phyloP scores from a whole-genome alignment of 345 rosid species.

The Adansonia digitata region DNA sequence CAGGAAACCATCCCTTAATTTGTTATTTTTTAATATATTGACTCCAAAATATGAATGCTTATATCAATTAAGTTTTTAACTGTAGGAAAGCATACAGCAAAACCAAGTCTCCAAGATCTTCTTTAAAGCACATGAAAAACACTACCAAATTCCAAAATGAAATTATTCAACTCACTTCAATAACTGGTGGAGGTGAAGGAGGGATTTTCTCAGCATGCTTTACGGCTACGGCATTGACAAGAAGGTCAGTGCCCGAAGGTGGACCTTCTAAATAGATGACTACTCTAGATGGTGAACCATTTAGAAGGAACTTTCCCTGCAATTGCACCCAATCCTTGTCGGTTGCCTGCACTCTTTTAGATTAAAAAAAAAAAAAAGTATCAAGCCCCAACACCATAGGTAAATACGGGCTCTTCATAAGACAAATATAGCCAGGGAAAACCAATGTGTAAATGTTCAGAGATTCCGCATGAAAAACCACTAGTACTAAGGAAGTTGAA shows the following conservation, averaged over 20 bases:
- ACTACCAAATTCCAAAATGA: neutral
- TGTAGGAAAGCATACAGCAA: neutral
- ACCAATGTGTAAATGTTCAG: neutral
- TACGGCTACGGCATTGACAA: conserved; percentile 58
- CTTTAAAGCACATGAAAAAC: neutral
- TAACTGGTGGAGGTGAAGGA: conserved; percentile 57
- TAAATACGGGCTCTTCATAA: neutral
- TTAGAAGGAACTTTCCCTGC: conserved; percentile 83
- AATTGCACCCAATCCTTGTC: conserved; percentile 71
- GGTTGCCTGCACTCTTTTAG: conserved; percentile 63
- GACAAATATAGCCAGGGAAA: neutral
- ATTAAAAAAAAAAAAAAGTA: neutral
- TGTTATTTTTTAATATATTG: neutral
- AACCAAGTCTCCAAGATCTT: neutral
- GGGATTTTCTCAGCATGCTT: conserved; percentile 68
- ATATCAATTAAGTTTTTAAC: neutral
- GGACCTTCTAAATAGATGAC: conserved; percentile 92
- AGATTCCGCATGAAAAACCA: neutral
- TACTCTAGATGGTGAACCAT: conserved; percentile 67
- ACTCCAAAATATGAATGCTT: neutral
- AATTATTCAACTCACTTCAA: conserved; percentile 44
- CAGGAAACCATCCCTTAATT: neutral
- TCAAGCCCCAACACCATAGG: neutral
- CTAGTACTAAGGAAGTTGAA: neutral
- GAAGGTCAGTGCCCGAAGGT: conserved; percentile 79